Percentiles rank a stretch among this genome's conserved stretches.
Conservation (phyloP, 2,329 filamentous ascomycete species). For the Aspergillus latus region DNA sequence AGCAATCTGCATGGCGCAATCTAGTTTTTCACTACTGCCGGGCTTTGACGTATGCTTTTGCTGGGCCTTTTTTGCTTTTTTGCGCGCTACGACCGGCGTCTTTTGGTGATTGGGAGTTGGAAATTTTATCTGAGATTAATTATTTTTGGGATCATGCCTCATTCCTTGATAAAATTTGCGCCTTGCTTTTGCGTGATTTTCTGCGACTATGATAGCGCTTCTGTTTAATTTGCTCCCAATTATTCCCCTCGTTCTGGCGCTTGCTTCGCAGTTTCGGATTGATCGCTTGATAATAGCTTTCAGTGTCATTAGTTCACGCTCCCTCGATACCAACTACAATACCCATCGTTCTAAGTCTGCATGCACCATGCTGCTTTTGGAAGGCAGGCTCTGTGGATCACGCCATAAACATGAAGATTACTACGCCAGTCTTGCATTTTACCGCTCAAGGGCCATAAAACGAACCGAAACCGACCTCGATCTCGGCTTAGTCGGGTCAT, state of each 20-base stretch:
- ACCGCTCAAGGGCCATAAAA: no score
- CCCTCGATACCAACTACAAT: background rate
- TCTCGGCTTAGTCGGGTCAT: no score
- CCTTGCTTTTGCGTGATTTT: background rate
- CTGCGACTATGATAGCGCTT: background rate
- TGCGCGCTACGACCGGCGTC: background rate
- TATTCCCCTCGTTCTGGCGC: background rate
- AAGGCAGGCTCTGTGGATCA: no score
- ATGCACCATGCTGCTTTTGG: background rate
- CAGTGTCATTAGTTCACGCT: background rate
- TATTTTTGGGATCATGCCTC: background rate
- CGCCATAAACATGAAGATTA: no score
- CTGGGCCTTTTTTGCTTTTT: background rate
- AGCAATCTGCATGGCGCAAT: conserved; percentile 1
- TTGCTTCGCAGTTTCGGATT: background rate
- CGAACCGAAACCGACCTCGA: no score
- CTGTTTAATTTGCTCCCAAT: background rate
- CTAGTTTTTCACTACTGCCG: background rate
- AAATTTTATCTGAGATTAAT: background rate
- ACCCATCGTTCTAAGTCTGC: background rate
- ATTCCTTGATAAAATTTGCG: background rate
- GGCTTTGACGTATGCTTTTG: background rate
- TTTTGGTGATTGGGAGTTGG: background rate
- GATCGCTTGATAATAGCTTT: background rate
- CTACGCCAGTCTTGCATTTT: no score